Conservation (phyloP, 2,329 filamentous ascomycete species). For the Beauveria scarabaeidicola region DNA sequence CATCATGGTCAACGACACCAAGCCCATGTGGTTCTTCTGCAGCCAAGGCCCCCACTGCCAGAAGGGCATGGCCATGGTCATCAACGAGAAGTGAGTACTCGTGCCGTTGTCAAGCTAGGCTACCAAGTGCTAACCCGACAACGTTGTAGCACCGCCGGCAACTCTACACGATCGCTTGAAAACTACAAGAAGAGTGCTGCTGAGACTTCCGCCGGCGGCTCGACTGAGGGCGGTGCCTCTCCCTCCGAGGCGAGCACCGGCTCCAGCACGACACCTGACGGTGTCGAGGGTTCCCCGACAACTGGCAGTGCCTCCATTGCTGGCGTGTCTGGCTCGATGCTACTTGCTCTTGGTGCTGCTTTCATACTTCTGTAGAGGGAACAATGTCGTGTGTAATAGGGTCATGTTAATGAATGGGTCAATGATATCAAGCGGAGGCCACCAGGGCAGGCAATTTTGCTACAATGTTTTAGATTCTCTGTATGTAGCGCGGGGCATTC, state of each 20-base stretch:
- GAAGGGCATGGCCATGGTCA: conserved; percentile 64
- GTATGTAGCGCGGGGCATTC: background rate
- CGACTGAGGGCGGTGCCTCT: conserved; percentile 12
- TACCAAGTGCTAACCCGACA: conserved; percentile 19
- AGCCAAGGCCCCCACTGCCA: conserved; percentile 68
- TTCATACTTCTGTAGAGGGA: conserved; percentile 31
- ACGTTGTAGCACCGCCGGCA: conserved; percentile 31
- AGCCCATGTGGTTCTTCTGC: conserved; percentile 74
- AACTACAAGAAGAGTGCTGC: conserved; percentile 37
- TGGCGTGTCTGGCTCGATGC: conserved; percentile 31
- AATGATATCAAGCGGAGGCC: conserved; percentile 5
- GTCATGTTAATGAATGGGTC: background rate
- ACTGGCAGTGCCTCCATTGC: conserved; percentile 17
- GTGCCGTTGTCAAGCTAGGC: background rate
- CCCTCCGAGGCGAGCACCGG: conserved; percentile 13
- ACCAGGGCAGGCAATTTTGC: background rate
- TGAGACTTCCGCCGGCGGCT: conserved; percentile 14
- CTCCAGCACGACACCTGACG: conserved; percentile 1
- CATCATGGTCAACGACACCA: conserved; percentile 58
- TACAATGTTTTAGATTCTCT: background rate
- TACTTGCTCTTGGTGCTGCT: conserved; percentile 35
- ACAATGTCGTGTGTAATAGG: background rate
- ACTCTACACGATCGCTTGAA: conserved; percentile 42
- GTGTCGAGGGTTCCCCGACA: conserved; percentile 13
- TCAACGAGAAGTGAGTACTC: conserved; percentile 59